Evolutionary conservation across 164 flowering plant genomes (phyloP), one percentile per base, ranked within the genome.

Genomic region (Tinospora cordifolia): DNA sequence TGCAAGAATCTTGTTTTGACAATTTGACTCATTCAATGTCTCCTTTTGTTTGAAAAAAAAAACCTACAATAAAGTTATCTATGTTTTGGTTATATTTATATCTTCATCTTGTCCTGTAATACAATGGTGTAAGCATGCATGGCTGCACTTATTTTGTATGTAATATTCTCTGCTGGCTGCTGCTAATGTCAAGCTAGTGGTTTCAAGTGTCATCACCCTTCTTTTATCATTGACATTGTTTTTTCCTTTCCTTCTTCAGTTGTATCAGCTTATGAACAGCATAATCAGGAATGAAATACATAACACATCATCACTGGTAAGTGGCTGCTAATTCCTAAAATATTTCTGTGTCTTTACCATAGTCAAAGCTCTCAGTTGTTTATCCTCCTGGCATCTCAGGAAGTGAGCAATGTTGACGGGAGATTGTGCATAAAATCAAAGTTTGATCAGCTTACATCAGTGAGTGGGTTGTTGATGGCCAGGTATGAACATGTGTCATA

Each of bases 371-470:
- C 26, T 65, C 15, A 40, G 15, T 27, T 27, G 25, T 69, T 63
- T 30, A 19, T 63, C 25, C 62, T 68, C 7, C 26, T 64, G 41
- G 69, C 79, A 39, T 60, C 75, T 68, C 73, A 94, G 98, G 93
- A 89, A 83, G 84, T 88, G 69, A 81, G 83, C 72, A 84, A 83
- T 65, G 60, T 90, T 76, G 85, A 85, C 81, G 97, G 98, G 40
- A 87, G 98, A 83, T 90, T 86, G 89, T 91, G 97, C 75, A 73
- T 94, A 71, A 85, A 71, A 71, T 83, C 83, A 13, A 83, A 80
- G 22, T 70, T 80, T 51, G 81, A 80, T 73, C 81, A 79, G 70
- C 71, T 62, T 34, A 74, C 79, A 59, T 79, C 75, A 75, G 57
- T 88, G 40, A 83, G 79, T 67, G 98, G 98, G 62, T 81, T 94